phyloP scores from a whole-genome alignment of 78 protist species.

The Guillardia theta region DNA sequence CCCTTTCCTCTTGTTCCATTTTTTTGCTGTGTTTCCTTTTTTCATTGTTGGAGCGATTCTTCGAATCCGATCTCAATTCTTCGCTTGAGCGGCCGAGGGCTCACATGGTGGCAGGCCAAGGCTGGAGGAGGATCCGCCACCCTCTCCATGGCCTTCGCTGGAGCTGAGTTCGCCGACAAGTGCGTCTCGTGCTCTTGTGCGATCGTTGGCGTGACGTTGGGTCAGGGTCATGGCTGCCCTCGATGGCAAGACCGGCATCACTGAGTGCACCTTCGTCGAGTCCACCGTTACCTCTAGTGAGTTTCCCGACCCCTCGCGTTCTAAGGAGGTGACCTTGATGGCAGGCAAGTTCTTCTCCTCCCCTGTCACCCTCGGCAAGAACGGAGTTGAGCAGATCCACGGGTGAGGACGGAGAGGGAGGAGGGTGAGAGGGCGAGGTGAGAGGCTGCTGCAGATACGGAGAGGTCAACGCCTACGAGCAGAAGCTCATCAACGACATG shows the following conservation, averaged over 20 bases:
- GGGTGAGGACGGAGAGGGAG: background rate
- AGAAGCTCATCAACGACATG: constrained; percentile 37
- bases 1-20: no score
- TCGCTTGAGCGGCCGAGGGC: no score
- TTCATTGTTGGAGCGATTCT: no score
- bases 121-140: constrained; percentile 83
- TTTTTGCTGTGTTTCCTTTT: no score
- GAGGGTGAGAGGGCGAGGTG: background rate
- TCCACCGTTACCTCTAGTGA: constrained; percentile 20
- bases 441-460: constrained; percentile 16
- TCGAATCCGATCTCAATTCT: no score
- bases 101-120: no score
- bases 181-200: background rate
- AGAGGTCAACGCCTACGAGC: background rate
- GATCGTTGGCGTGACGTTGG: background rate
- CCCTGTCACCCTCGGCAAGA: constrained; percentile 67
- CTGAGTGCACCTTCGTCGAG: constrained; percentile 76
- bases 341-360: constrained; percentile 63
- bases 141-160: constrained; percentile 89
- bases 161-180: constrained; percentile 54
- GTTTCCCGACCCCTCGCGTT: no score
- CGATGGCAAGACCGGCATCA: constrained; percentile 55
- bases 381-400: constrained; percentile 66
- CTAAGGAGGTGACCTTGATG: no score
- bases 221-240: constrained; percentile 43